Base-by-base conservation (phyloP, 2,329 filamentous ascomycete species). In the Ophiostoma perfectum region DNA sequence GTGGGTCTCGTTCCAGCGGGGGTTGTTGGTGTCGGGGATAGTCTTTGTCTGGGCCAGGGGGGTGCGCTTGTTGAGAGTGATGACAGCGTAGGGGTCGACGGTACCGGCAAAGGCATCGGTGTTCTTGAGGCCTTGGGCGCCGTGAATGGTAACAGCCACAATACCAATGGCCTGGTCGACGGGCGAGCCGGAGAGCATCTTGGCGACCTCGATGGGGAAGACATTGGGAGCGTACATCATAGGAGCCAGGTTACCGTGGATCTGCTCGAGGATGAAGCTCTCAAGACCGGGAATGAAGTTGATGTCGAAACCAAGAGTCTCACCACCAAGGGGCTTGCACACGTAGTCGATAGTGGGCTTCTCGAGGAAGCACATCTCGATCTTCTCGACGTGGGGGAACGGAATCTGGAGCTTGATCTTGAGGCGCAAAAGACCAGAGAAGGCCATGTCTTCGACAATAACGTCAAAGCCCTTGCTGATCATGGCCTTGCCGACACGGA, bases 151-250 rank as follows among this genome's bases (percentile, higher is more conserved):
- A 70, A 99, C 83, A 38, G 94, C 94, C 67, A 99, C 80, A 8
- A 99, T 93, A 77, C 95, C 95, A 75, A 99, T 92, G 11, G 95
- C 95, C 79, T 97, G 92, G 77, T 99, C 96, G 66, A 99, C 91
- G 0, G 95, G 88, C 69, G 91, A 94, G 70, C 95, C 95, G 60
- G 94, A 91, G 72, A 99, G 84, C 92, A 99, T 95, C 84, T 99
- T 98, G 73, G 95, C 95, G 68, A 99, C 92, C 76, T 99, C 95
- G 73, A 99, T 95, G 16, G 95, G 95, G 83, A 99, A 99, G 65
- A 98, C 93, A 74, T 99, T 97, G 8, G 95, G 95, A 49, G 88
- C 89, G 76, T 99, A 99, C 92, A 99, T 97, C 90, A 99, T 98
- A 0, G 95, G 96, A 1, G 88, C 90, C 65, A 99, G 81, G 75